Percentiles rank a stretch among this genome's conserved stretches.
These are phyloP conservation scores for Domatiomyces globalis DNA, from an alignment of 2,329 filamentous ascomycete genomes.

Conservation along the genomic window DNA sequence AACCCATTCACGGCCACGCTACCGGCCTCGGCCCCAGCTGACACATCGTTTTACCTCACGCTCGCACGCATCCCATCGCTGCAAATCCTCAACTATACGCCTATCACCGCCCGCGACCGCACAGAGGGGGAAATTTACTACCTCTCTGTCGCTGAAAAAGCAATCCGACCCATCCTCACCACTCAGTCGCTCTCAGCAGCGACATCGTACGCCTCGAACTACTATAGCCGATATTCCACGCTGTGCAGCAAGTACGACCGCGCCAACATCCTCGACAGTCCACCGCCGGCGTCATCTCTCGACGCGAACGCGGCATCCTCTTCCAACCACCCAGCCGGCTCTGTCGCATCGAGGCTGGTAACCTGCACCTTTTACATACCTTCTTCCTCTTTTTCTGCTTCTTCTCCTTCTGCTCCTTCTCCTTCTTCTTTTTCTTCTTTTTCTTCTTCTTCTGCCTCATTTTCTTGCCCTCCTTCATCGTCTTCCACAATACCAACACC, in stretches of 20 bases:
- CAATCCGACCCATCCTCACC: constrained; percentile 46
- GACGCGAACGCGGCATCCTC: not conserved
- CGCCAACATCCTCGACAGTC: constrained; percentile 8
- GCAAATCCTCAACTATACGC: constrained; percentile 35
- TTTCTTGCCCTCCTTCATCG: constrained; percentile 1
- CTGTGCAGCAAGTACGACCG: constrained; percentile 65
- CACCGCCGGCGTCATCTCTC: not conserved
- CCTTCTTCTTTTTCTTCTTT: too few species aligned
- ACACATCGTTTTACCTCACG: constrained; percentile 16
- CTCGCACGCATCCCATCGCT: constrained; percentile 23
- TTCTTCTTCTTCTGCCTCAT: too few species aligned
- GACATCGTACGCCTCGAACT: not conserved
- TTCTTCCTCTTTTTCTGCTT: constrained; percentile 1
- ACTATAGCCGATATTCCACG: constrained; percentile 57
- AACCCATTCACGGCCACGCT: constrained; percentile 50
- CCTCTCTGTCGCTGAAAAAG: constrained; percentile 64
- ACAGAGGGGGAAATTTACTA: constrained; percentile 90
- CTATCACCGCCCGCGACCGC: constrained; percentile 58
- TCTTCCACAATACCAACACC: not conserved
- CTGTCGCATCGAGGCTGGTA: constrained; percentile 65
- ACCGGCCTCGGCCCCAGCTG: constrained; percentile 3
- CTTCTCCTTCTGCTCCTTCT: not conserved
- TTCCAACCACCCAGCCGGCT: constrained; percentile 51
- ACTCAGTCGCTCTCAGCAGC: constrained; percentile 21
- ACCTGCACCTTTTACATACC: constrained; percentile 44